These are phyloP conservation scores for Pogostemon cablin DNA, from an alignment of 257 asterid species.

Conservation along the genomic window DNA sequence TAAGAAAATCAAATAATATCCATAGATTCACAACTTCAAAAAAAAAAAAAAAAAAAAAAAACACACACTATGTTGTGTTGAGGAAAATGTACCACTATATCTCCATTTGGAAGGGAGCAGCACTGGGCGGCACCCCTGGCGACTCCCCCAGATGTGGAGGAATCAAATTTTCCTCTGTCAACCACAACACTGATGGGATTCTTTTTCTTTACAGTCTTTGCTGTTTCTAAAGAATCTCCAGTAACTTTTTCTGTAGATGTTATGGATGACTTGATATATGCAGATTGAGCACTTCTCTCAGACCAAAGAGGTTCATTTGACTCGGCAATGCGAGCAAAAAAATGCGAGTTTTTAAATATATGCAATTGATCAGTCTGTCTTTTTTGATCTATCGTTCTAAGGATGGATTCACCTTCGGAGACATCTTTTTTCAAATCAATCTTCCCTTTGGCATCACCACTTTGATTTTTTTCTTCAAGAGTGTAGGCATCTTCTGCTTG, in stretches of 20 bases:
- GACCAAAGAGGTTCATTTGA: slow-evolving; percentile 89
- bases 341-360: slow-evolving; percentile 72
- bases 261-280: slow-evolving; percentile 38
- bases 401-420: slow-evolving; percentile 69
- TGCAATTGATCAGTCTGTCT: slow-evolving; percentile 67
- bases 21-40: neutral
- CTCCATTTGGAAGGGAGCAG: slow-evolving; percentile 84
- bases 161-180: slow-evolving; percentile 81
- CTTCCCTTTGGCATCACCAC: slow-evolving; percentile 38
- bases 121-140: slow-evolving; percentile 91
- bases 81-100: slow-evolving; percentile 79
- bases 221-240: slow-evolving; percentile 46
- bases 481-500: slow-evolving; percentile 32
- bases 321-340: slow-evolving; percentile 83
- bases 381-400: slow-evolving; percentile 72
- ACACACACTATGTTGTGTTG: slow-evolving; percentile 26
- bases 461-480: slow-evolving; percentile 46
- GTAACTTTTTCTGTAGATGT: slow-evolving; percentile 43
- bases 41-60: slow-evolving; percentile 5
- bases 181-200: slow-evolving; percentile 52
- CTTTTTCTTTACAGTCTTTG: slow-evolving; percentile 39
- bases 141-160: slow-evolving; percentile 80
- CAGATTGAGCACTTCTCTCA: slow-evolving; percentile 58
- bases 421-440: slow-evolving; percentile 47
- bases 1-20: slow-evolving; percentile 15